Evolutionary conservation across 2,329 filamentous ascomycete species (phyloP).

Genomic region (Fusarium sp.): DNA sequence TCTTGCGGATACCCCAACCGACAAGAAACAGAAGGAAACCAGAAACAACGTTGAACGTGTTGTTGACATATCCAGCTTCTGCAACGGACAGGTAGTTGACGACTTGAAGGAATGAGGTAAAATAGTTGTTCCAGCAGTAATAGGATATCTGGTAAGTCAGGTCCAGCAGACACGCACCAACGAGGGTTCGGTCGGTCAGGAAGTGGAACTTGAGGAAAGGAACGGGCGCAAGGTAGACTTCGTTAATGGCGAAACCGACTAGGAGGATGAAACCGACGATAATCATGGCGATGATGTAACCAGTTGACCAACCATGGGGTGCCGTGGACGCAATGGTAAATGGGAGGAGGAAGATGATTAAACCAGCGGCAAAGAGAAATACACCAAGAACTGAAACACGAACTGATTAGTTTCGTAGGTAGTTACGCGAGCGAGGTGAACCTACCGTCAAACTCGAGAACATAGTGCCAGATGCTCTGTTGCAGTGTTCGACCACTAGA

Average conservation of each 20-base stretch:
- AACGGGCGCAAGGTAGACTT: constrained; percentile 64
- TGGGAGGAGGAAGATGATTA: constrained; percentile 71
- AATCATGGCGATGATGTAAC: constrained; percentile 69
- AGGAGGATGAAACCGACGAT: constrained; percentile 70
- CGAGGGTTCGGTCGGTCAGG: constrained; percentile 61
- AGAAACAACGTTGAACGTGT: constrained; percentile 63
- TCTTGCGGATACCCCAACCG: constrained; percentile 57
- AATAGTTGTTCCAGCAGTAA: constrained; percentile 65
- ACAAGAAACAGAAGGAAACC: constrained; percentile 60
- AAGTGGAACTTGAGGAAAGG: constrained; percentile 67
- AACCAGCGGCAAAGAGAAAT: constrained; percentile 65
- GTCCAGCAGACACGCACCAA: constrained; percentile 61
- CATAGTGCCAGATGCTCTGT: constrained; percentile 62
- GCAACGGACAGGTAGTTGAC: constrained; percentile 57
- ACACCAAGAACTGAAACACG: constrained; percentile 58
- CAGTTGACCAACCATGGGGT: constrained; percentile 62
- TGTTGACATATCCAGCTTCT: constrained; percentile 58
- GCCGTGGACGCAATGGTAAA: constrained; percentile 65
- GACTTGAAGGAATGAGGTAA: constrained; percentile 66
- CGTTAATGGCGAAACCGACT: constrained; percentile 64
- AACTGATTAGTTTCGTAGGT: fast-evolving
- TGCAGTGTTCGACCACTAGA: constrained; percentile 56
- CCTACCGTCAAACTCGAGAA: constrained; percentile 67
- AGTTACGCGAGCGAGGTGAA: fast-evolving
- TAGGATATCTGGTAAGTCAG: constrained; percentile 60